Base-by-base conservation (phyloP, 495 filamentous ascomycete species). In the Daldinia bambusicola region DNA sequence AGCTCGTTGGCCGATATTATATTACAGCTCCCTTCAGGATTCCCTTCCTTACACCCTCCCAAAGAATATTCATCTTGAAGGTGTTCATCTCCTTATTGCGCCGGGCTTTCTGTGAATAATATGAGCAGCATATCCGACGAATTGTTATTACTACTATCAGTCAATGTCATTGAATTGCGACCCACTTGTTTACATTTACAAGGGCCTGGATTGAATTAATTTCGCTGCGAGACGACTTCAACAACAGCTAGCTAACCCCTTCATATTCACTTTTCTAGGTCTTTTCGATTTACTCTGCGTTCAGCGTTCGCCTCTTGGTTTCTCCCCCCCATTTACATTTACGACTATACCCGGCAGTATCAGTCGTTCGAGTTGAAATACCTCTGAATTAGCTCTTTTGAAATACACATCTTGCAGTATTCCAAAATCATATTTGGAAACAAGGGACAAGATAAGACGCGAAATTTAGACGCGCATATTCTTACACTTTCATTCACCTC, bases 241-340 rank as follows among this genome's bases (percentile, higher is more conserved):
- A 66, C 61, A 61, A 56, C 57, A 62, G 9, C 43, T 48, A 58
- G 66, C 70, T 73, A 52, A 73, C 66, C 16, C 37, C 65, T 68
- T 57, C 38, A 45, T 66, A 41, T 56, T 36, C 59, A 13, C 26
- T 32, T 22, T 53, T 73, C 10, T 66, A 73, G 66, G 57, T 58
- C 53, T 37, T 63, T 68, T 66, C 66, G 57, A 69, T 53, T 73
- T 61, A 65, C 56, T 57, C 50, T 61, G 32, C 66, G 70, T 69
- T 69, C 60, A 73, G 13, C 66, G 57, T 69, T 57, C 22, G 37
- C 26, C 65, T 52, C 43, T 63, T 66, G 55, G 36, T 58, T 66
- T 61, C 31, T 9, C 30, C 26, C 26, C 26, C 26, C 50, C 45
- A 32, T 50, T 63, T 55, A 16, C n/a, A 13, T 38, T 38, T 57